Percentiles rank a stretch among this genome's conserved stretches.
phyloP scores from a whole-genome alignment of 139 green algal species.

The Chlamydomonas asymmetrica region DNA sequence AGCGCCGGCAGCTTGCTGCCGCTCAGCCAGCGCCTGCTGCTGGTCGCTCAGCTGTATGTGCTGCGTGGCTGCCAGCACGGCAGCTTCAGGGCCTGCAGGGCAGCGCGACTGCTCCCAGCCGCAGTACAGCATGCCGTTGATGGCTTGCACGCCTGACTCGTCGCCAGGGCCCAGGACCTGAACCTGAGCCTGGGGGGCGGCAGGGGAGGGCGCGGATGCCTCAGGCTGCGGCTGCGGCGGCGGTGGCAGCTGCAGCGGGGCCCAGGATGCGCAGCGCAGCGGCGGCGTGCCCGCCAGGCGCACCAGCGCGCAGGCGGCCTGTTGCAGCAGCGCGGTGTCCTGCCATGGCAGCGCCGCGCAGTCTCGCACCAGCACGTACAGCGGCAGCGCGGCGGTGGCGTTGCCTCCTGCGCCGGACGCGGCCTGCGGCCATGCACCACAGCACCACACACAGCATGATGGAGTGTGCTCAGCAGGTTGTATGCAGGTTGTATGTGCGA shows the following conservation, averaged over 20 bases:
- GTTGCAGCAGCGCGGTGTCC: slow-evolving; percentile 26
- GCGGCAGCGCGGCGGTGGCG: slow-evolving; percentile 35
- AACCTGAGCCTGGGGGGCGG: no score
- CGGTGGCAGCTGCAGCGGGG: no score
- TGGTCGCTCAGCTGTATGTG: background rate
- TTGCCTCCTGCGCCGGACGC: no score
- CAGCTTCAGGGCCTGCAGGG: background rate
- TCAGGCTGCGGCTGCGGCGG: no score
- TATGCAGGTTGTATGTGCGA: no score
- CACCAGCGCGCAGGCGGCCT: slow-evolving; percentile 23
- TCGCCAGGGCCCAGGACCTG: no score
- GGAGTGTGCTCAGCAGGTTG: no score
- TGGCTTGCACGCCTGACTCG: background rate
- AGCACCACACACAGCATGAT: no score
- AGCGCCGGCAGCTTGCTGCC: background rate
- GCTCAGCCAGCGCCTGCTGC: background rate
- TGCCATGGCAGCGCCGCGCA: slow-evolving; percentile 34
- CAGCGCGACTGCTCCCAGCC: slow-evolving; percentile 41
- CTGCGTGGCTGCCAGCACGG: no score
- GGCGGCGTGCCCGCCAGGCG: slow-evolving; percentile 36
- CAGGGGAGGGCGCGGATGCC: no score
- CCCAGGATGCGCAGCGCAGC: slow-evolving; percentile 39
- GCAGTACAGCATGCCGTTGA: slow-evolving; percentile 49
- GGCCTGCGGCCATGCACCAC: no score
- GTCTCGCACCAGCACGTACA: slow-evolving; percentile 55